Evolutionary conservation across 225 moss, liverwort and hornwort genomes (phyloP), one percentile per base, ranked within the genome.

Genomic region (Anthoceros angustus): DNA sequence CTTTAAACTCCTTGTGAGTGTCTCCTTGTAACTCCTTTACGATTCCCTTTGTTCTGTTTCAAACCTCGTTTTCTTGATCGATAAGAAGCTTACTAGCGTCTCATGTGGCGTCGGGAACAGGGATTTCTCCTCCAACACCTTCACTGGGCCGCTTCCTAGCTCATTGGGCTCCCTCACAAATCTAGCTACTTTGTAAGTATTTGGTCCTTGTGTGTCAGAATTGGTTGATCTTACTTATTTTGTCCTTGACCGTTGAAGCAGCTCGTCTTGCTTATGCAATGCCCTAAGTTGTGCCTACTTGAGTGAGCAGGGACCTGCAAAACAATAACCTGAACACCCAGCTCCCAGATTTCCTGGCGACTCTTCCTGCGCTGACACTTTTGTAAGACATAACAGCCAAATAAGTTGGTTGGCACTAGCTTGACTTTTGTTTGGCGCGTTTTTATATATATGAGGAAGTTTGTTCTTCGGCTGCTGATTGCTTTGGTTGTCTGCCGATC

Each of bases 311-410:
- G 72, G 67, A 77, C 72, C 63, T 84, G 76, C 68, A 73, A 74
- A 42, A 73, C 68, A 84, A 84, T 75, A 69, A 77, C 63, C 65
- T 84, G 64, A 78, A 71, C 69, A 80, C 78, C 32, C 49, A 78
- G 68, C 61, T 84, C 23, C 84, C 84, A 55, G 64, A 69, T 23
- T 78, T 80, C 21, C 72, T 84, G 68, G 74, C 84, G 38, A 74
- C 80, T 48, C 8, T 55, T 55, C 55, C 55, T 18, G 55, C 55
- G 23, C 73, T 84, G 72, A 81, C 74, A 61, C 71, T 71, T 12
- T 69, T 84, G 39, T 78, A 81, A 39, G 10, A 20, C 61, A 60
- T 80, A 78, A 77, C 63, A 81, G 78, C 78, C 21, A 23, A 14
- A 10, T 62, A 0, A 18, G 24, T 63, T 64, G 43, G 69, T 45